Evolutionary conservation across 2,329 filamentous ascomycete species (phyloP).

Genomic region (Stagonosporopsis tanaceti): DNA sequence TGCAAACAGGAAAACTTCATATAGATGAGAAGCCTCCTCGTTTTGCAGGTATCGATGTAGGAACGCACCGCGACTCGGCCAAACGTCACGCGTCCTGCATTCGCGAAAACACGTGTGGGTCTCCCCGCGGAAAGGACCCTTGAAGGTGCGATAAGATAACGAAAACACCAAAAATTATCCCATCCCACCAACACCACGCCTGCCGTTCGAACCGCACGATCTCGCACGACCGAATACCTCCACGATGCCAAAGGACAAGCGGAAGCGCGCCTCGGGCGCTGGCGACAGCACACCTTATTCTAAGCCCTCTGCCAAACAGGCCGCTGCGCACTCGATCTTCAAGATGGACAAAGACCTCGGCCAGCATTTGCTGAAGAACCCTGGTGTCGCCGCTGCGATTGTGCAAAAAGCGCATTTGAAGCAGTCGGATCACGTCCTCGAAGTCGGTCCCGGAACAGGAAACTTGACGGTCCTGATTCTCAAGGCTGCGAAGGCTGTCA

Average conservation of each 20-base stretch:
- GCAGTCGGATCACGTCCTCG: conserved; percentile 85
- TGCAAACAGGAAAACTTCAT: neutral
- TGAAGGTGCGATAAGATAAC: conserved; percentile 29
- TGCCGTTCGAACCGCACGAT: neutral
- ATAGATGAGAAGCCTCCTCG: neutral
- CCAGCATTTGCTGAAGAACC: conserved; percentile 92
- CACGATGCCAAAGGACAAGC: conserved; percentile 58
- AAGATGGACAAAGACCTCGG: conserved; percentile 95
- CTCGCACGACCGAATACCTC: conserved; percentile 3
- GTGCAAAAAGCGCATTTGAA: conserved; percentile 89
- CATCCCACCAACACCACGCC: conserved; percentile 21
- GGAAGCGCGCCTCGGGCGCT: conserved; percentile 43
- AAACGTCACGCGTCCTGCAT: conserved; percentile 12
- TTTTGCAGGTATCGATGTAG: neutral
- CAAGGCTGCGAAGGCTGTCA: conserved; percentile 82
- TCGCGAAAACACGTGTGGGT: conserved; percentile 31
- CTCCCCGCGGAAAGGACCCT: conserved; percentile 15
- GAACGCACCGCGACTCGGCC: conserved; percentile 1
- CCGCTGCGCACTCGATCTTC: conserved; percentile 82
- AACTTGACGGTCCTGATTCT: conserved; percentile 90
- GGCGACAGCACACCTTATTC: conserved; percentile 55
- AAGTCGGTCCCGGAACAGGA: conserved; percentile 89
- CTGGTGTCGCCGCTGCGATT: conserved; percentile 81
- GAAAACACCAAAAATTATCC: conserved; percentile 16
- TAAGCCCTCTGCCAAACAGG: conserved; percentile 56